Evolutionary conservation across 306 rosid species (phyloP).

Genomic region (Sphenostylis stenocarpa): DNA sequence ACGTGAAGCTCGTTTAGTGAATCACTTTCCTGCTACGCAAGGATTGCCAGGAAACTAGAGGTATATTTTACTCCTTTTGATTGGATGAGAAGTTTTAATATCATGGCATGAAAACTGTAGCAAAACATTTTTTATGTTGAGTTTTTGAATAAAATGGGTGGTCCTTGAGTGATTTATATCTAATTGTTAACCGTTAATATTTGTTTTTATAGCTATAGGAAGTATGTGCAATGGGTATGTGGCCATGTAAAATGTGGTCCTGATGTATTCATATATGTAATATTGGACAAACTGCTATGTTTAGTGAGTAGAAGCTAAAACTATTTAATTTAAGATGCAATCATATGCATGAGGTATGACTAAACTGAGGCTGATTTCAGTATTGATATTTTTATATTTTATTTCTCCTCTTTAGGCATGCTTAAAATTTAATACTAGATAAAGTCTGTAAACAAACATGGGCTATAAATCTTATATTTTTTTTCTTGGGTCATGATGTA

Average conservation of each 20-base stretch:
- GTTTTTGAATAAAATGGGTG: neutral
- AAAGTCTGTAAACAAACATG: neutral
- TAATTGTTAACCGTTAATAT: neutral
- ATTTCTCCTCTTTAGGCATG: neutral
- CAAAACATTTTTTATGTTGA: neutral
- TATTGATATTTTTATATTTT: neutral
- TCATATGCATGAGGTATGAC: neutral
- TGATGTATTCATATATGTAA: neutral
- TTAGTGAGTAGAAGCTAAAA: neutral
- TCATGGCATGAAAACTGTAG: neutral
- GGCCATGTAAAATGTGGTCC: neutral
- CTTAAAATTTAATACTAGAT: too few species aligned
- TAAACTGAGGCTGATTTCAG: neutral
- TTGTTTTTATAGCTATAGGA: neutral
- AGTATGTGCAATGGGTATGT: neutral
- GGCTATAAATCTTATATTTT: neutral
- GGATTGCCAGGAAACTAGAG: slow-evolving; percentile 27
- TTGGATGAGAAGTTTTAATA: slow-evolving; percentile 6
- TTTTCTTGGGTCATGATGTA: neutral
- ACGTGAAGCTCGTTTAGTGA: slow-evolving; percentile 33
- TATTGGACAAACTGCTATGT: neutral
- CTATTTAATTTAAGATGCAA: neutral
- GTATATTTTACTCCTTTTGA: slow-evolving; percentile 21
- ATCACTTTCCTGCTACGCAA: slow-evolving; percentile 18
- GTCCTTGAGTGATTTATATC: neutral